Conservation (phyloP, 2,329 filamentous ascomycete species). For the Aspergillus glaucus region DNA sequence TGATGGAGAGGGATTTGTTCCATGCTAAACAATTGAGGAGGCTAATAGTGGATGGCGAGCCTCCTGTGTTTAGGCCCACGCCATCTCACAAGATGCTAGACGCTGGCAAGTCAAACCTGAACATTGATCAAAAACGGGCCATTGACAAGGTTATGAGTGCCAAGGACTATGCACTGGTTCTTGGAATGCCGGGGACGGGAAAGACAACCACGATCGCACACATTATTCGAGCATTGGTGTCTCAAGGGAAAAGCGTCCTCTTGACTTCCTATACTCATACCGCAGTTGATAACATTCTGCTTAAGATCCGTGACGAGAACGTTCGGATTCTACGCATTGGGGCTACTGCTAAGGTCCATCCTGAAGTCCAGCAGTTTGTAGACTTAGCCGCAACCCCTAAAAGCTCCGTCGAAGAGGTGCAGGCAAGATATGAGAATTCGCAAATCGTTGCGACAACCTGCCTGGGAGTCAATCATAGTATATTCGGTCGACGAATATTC, state of each 20-base stretch:
- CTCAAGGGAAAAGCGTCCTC: constrained; percentile 85
- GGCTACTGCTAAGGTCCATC: constrained; percentile 75
- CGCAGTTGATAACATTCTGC: constrained; percentile 92
- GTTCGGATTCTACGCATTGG: constrained; percentile 81
- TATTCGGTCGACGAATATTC: constrained; percentile 84
- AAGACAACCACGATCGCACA: constrained; percentile 98
- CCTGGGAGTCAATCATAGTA: constrained; percentile 77
- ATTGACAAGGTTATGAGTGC: constrained; percentile 95
- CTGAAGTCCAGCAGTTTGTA: constrained; percentile 79
- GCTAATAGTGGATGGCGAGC: constrained; percentile 69
- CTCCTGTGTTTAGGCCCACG: constrained; percentile 65
- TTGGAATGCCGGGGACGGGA: constrained; percentile 96
- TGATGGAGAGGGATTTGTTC: constrained; percentile 75
- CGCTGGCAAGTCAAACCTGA: constrained; percentile 58
- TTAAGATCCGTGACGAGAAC: constrained; percentile 77
- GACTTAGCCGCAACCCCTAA: constrained; percentile 69
- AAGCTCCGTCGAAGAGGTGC: constrained; percentile 74
- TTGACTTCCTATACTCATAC: constrained; percentile 96
- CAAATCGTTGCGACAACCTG: constrained; percentile 93
- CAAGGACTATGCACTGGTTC: constrained; percentile 88
- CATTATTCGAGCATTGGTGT: constrained; percentile 84
- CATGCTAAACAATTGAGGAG: constrained; percentile 66
- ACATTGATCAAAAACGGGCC: constrained; percentile 77
- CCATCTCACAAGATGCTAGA: constrained; percentile 58
- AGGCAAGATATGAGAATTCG: constrained; percentile 74